Evolutionary conservation across 768 basidiomycete genomes (phyloP), one percentile per base, ranked within the genome.

Genomic region (Candolleomyces efflorescens): DNA sequence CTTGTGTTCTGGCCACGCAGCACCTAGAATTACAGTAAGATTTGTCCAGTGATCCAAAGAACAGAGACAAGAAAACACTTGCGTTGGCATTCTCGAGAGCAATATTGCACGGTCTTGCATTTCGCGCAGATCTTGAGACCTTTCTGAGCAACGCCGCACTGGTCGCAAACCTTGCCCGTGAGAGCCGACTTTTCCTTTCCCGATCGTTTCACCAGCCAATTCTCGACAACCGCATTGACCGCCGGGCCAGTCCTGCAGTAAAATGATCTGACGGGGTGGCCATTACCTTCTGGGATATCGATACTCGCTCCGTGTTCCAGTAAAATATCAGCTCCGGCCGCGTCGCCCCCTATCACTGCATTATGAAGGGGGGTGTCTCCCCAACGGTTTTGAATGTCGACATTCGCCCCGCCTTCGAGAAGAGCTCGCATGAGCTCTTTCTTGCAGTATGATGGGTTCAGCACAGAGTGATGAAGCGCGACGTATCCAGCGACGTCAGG

Each of bases 61-160:
- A 39, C 23, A 27, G 10, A 15, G 41, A 24, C 26, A 27, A n/a
- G 27, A 17, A 32, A 48, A 17, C n/a, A 69, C 80, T 3, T 62
- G 82, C 84, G 69, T 67, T 85, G 85, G 59, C 85, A 84, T 32
- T 76, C 77, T 1, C 68, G 61, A 5, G 82, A 82, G 55, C 84
- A 86, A 59, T 86, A 86, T 22, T 77, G 67, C 4, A 70, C 73
- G 0, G 78, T 64, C 15, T 72, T 73, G 50, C 84, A 85, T 26
- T 69, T 68, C 3, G 67, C 60, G 53, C 84, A 83, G 51, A 68
- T 69, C 63, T 71, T 79, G 56, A 83, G 56, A 17, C 68, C 59
- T 15, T 60, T 67, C 15, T 65, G 59, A 11, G 39, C 51, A 44
- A 64, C 63, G 23, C 62, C 61, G 53, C 78, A 80, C 3, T 59